These are phyloP conservation scores for Raffaelea albimanens DNA, from an alignment of 2,329 filamentous ascomycete genomes.

Conservation along the genomic window DNA sequence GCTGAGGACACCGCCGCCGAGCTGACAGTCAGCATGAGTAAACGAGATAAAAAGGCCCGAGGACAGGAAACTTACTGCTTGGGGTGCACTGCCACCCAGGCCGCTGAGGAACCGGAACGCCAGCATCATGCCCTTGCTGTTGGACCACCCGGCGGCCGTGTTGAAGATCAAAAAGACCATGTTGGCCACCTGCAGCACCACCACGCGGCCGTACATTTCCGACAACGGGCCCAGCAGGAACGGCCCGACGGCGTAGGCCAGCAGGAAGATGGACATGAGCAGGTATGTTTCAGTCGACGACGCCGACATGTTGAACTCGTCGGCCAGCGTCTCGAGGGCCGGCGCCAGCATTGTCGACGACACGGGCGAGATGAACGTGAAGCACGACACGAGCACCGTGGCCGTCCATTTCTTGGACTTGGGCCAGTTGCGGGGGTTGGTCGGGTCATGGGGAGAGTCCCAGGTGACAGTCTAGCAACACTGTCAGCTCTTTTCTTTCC, in stretches of 20 bases:
- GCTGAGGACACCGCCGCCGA: slow-evolving; percentile 37
- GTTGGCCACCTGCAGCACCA: slow-evolving; percentile 34
- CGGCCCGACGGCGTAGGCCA: slow-evolving; percentile 44
- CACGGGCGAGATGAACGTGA: slow-evolving; percentile 51
- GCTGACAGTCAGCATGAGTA: not conserved
- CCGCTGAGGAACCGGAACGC: slow-evolving; percentile 40
- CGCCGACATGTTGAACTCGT: slow-evolving; percentile 40
- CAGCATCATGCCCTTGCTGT: slow-evolving; percentile 35
- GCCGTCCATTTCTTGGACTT: slow-evolving; percentile 45
- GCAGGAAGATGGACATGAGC: slow-evolving; percentile 48
- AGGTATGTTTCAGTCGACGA: slow-evolving; percentile 33
- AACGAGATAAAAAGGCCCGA: too few species aligned
- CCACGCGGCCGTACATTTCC: slow-evolving; percentile 39
- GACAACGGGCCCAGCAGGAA: slow-evolving; percentile 43
- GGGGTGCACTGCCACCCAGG: slow-evolving; percentile 33
- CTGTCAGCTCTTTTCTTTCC: too few species aligned
- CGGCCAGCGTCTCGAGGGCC: slow-evolving; percentile 37
- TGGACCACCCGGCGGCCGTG: slow-evolving; percentile 47
- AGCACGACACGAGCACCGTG: slow-evolving; percentile 42
- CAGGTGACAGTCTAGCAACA: slow-evolving; percentile 28
- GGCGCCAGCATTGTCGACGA: slow-evolving; percentile 48
- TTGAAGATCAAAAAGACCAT: slow-evolving; percentile 42
- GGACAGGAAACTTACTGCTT: slow-evolving; percentile 25
- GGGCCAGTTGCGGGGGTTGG: slow-evolving; percentile 46
- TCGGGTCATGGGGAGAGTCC: slow-evolving; percentile 40